phyloP scores from a whole-genome alignment of 2,329 filamentous ascomycete genomes.

The Apiospora phragmitis region DNA sequence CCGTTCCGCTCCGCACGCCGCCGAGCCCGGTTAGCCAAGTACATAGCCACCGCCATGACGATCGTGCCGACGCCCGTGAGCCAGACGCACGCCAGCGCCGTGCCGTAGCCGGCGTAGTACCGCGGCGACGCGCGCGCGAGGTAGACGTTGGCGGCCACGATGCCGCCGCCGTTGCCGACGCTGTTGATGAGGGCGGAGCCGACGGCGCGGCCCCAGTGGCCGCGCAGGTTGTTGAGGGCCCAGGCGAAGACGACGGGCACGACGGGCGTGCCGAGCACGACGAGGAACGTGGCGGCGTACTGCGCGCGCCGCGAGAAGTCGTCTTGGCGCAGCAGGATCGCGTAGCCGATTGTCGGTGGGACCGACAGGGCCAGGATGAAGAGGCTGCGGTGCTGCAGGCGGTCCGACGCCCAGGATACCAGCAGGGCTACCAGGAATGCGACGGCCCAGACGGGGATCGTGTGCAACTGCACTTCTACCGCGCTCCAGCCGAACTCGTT shows the following conservation, averaged over 20 bases:
- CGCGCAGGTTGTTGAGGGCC: conserved; percentile 31
- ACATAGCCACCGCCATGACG: background rate
- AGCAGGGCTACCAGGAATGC: conserved; percentile 39
- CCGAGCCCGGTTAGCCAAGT: background rate
- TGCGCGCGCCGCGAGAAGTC: background rate
- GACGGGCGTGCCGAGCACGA: conserved; percentile 32
- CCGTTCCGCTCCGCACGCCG: background rate
- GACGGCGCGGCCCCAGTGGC: conserved; percentile 29
- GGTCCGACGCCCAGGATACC: conserved; percentile 39
- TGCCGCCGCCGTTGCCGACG: conserved; percentile 34
- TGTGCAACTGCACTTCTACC: conserved; percentile 36
- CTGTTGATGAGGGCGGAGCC: conserved; percentile 30
- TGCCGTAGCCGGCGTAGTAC: conserved; percentile 37
- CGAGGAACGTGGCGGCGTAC: conserved; percentile 19
- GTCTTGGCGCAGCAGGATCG: conserved; percentile 26
- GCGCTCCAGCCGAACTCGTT: conserved; percentile 39
- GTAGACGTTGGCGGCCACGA: conserved; percentile 41
- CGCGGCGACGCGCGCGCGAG: conserved; percentile 33
- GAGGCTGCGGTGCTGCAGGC: conserved; percentile 30
- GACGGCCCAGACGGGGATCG: conserved; percentile 39
- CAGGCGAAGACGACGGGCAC: conserved; percentile 29
- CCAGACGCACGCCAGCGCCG: background rate
- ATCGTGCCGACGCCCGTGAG: background rate
- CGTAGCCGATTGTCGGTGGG: conserved; percentile 28
- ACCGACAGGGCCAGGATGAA: conserved; percentile 28